Base-by-base conservation (phyloP, 805 yeast genomes). In the Grigorovia humatica region DNA sequence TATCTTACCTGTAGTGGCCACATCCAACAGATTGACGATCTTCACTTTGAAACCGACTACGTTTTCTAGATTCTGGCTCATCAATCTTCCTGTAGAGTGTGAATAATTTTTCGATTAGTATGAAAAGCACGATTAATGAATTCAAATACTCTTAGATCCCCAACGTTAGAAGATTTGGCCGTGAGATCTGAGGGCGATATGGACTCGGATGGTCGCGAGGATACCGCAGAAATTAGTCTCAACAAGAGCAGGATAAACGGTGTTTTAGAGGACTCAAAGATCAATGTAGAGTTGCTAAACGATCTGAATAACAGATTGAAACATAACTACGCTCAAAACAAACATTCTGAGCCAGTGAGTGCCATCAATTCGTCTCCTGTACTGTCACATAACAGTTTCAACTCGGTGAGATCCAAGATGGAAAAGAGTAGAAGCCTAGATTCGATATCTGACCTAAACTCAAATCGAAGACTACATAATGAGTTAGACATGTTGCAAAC, bases 1-100 rank as follows among this genome's bases (percentile, higher is more conserved):
- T 42, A 86, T 74, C 35, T 74, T 69, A 1, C 93, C 95, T n/a
- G 73, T 71, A 49, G 80, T 71, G 9, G 72, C 71, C 29, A 75
- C 73, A 59, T 83, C 88, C 46, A 80, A 68, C 7, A 76, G 69
- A 48, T 86, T 85, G 12, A 78, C 76, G 49, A 85, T 71, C 60
- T 74, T 79, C 52, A 86, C 85, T 59, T 81, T 75, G 45, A 63
- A 63, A 30, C 71, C 71, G 7, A 65, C 47, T 20, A 64, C 53
- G 45, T 60, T 57, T 32, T 66, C 66, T 42, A 64, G 56, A 54
- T 54, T 63, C 19, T 61, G 48, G 55, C 62, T 62, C 69, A 65
- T 66, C 15, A 9, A 38, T 38, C 12, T n/a, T 38, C 13, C 42
- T 12, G 8, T 38, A 13, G 17, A 12, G 42, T 38, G 42, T 38